Percentiles rank a stretch among this genome's conserved stretches.
These are phyloP conservation scores for Tuber aestivum DNA, from an alignment of 495 filamentous ascomycete species.

Conservation along the genomic window DNA sequence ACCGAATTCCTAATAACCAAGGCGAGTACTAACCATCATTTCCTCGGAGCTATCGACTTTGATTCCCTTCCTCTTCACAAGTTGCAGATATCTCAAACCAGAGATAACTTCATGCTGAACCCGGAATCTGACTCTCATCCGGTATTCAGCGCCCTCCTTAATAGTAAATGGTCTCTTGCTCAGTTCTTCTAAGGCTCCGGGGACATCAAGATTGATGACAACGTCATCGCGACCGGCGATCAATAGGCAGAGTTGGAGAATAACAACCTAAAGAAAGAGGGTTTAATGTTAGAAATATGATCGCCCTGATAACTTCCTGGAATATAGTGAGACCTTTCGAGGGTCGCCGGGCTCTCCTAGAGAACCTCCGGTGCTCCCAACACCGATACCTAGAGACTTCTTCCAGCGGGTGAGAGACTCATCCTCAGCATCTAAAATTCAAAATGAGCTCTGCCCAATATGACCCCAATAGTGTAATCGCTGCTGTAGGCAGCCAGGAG, in stretches of 20 bases:
- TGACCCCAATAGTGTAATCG: neutral
- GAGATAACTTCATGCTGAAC: slow-evolving; percentile 93
- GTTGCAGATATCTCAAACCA: slow-evolving; percentile 90
- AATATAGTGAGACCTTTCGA: slow-evolving; percentile 25
- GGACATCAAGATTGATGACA: slow-evolving; percentile 66
- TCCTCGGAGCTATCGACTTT: slow-evolving; percentile 82
- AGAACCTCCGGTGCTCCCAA: slow-evolving; percentile 52
- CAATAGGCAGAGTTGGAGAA: slow-evolving; percentile 79
- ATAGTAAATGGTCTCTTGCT: slow-evolving; percentile 90
- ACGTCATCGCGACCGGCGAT: slow-evolving; percentile 73
- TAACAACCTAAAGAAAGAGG: slow-evolving; percentile 54
- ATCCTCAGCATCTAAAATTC: slow-evolving; percentile 58
- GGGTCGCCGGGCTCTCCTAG: slow-evolving; percentile 45
- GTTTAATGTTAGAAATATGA: slow-evolving; percentile 12
- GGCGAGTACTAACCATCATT: slow-evolving; percentile 71
- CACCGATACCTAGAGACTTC: slow-evolving; percentile 80
- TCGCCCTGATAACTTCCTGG: neutral
- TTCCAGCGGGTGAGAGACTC: slow-evolving; percentile 97
- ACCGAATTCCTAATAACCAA: slow-evolving; percentile 16
- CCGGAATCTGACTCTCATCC: slow-evolving; percentile 86
- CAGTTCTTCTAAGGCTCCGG: slow-evolving; percentile 61
- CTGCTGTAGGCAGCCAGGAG: neutral
- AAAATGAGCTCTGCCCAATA: neutral
- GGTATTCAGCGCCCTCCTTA: slow-evolving; percentile 88
- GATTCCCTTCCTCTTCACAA: slow-evolving; percentile 80